phyloP scores from a whole-genome alignment of 495 filamentous ascomycete genomes.

The Annulohypoxylon bovei region DNA sequence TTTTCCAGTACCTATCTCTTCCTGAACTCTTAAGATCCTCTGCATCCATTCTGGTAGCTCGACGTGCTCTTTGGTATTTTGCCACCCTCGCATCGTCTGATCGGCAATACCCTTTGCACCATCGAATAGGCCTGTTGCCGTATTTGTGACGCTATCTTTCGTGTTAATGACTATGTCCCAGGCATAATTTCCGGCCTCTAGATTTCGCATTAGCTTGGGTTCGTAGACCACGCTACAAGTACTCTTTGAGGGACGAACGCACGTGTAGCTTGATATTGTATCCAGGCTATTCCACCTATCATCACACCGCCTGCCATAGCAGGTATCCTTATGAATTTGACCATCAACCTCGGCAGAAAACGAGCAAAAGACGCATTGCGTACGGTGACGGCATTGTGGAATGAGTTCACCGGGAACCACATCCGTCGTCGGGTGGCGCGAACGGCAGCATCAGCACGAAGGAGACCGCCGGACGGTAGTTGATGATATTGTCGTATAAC shows the following conservation, averaged over 20 bases:
- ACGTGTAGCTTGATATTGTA: constrained; percentile 97
- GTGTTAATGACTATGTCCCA: constrained; percentile 79
- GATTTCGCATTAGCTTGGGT: constrained; percentile 27
- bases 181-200: constrained; percentile 90
- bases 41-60: constrained; percentile 89
- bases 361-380: constrained; percentile 87
- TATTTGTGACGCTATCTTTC: constrained; percentile 71
- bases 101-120: constrained; percentile 77
- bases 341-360: constrained; percentile 83
- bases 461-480: constrained; percentile 72
- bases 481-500: constrained; percentile 73
- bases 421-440: constrained; percentile 67
- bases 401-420: constrained; percentile 80
- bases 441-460: constrained; percentile 70
- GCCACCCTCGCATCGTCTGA: constrained; percentile 82
- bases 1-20: constrained; percentile 55
- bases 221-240: constrained; percentile 17
- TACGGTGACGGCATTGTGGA: constrained; percentile 87
- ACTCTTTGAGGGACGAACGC: constrained; percentile 46
- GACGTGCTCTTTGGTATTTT: constrained; percentile 79
- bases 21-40: constrained; percentile 70
- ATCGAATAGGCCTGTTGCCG: constrained; percentile 72
- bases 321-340: constrained; percentile 87
- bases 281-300: constrained; percentile 85
- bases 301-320: constrained; percentile 90